Evolutionary conservation across 495 filamentous ascomycete species (phyloP).

Genomic region (Trichoderma orchidacearum): DNA sequence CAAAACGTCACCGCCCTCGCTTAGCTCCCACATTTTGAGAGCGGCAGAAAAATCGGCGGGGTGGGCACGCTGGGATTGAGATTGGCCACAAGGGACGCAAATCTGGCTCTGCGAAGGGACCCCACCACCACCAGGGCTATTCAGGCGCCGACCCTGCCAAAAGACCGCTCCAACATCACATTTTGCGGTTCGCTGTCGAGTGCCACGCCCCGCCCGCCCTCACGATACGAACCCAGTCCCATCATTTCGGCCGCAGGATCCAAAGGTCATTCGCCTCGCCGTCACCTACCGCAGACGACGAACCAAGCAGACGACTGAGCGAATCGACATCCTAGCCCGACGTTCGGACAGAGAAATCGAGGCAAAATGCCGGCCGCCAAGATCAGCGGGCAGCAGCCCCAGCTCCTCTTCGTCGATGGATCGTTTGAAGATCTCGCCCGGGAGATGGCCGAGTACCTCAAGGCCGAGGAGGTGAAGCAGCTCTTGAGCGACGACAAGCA

Average conservation of each 20-base stretch:
- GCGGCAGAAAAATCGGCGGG: conserved; percentile 4
- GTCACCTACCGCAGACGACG: neutral
- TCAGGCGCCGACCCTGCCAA: neutral
- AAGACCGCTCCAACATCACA: neutral
- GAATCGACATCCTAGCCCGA: neutral
- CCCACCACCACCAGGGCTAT: conserved; percentile 1
- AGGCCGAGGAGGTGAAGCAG: conserved; percentile 55
- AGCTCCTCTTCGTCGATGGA: conserved; percentile 74
- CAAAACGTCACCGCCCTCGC: conserved; percentile 1
- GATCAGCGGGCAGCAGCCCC: conserved; percentile 20
- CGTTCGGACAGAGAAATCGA: neutral
- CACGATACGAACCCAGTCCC: no score
- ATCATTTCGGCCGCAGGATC: neutral
- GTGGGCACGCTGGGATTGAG: neutral
- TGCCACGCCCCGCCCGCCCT: neutral
- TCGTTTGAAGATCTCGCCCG: conserved; percentile 75
- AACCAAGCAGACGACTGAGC: neutral
- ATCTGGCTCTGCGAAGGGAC: neutral
- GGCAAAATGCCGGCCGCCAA: conserved; percentile 4
- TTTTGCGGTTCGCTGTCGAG: neutral
- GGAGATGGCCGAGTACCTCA: conserved; percentile 78
- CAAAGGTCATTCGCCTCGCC: neutral
- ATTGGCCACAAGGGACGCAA: neutral
- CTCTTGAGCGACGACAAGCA: conserved; percentile 38
- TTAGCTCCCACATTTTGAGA: neutral